Evolutionary conservation across 371 early-diverging fungal species (phyloP), one percentile per base, ranked within the genome.

Genomic region (Apophysomyces sp.): DNA sequence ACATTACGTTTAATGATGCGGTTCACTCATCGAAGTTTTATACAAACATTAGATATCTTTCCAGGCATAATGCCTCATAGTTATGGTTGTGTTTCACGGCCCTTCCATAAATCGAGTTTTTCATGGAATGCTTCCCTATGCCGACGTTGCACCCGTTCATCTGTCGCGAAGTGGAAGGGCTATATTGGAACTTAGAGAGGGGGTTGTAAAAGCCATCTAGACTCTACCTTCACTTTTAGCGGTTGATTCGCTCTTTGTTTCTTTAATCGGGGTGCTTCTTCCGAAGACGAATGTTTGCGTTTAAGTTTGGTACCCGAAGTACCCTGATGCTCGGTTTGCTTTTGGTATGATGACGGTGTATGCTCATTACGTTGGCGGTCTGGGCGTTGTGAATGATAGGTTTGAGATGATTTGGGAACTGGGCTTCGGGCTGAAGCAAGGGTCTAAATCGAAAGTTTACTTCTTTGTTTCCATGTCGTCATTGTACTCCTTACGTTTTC

Each of bases 161-260:
- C 62, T 4, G 62, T 61, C 1, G 59, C 59, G 30, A 67, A 67
- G 11, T 51, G 58, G 52, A 67, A 67, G 18, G 67, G 67, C 62
- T 65, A 49, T 13, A 26, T 8, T 5, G 8, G 0, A 21, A 44
- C 0, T 18, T n/a, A 41, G 4, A 4, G n/a, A 7, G n/a, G 6
- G 18, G 11, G n/a, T 30, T 28, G 2, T 9, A 11, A 29, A 4
- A 5, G 21, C 6, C 27, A 34, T 55, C 34, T 41, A 13, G n/a
- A 40, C 29, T 27, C 13, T 34, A 61, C 37, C 31, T 37, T 39
- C 28, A 28, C 55, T 61, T 55, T 28, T 27, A 34, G 6, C 41
- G 28, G 21, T 28, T 44, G 36, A 28, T 53, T 61, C 27, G 62
- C 7, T 40, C 28, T 41, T 36, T 36, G 28, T 61, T 40, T 54